Evolutionary conservation across 441 rosid species (phyloP), one percentile per base, ranked within the genome.

Genomic region (Pelargonium australe): DNA sequence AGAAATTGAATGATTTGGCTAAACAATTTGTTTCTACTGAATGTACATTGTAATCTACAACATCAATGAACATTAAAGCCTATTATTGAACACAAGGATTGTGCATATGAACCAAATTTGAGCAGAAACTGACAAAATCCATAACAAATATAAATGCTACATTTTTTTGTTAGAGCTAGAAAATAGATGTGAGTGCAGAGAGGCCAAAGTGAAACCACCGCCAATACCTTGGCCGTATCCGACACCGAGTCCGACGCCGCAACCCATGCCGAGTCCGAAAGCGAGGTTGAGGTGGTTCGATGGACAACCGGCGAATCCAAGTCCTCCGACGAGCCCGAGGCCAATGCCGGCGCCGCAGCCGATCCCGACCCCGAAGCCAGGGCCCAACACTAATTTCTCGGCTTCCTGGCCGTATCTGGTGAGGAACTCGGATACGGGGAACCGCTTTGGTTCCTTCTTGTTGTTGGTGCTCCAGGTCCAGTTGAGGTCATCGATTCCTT

Each of bases 321-420:
- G 11, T 43, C 96, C 90, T 3, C 95, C 95, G 13, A 82, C 82
- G 67, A 86, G 55, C 8, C 91, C 96, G 16, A 89, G 40, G 4
- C 96, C 92, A 10, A 79, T 28, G 34, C 97, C 96, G 37, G 76
- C 64, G 8, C 94, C 90, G 53, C 96, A 89, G n/a, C 96, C 94
- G 1, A 89, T 47, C 1, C 97, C 97, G 7, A 73, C 70, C 4
- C 94, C 95, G 40, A 61, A 80, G 37, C 95, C 96, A 0, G 95
- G 96, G 47, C 95, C 95, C 25, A 63, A n/a, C 71, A 83, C 67
- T 64, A 73, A 51, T 25, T 84, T 83, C 81, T 79, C 81, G 43
- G 83, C 55, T 64, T 77, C 80, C 65, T 65, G 70, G 74, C 74
- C 69, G 58, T 44, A 72, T 4, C 79, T 79, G 7, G 80, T 78